Evolutionary conservation across 257 asterid species (phyloP).

Genomic region (Lycium barbarum): DNA sequence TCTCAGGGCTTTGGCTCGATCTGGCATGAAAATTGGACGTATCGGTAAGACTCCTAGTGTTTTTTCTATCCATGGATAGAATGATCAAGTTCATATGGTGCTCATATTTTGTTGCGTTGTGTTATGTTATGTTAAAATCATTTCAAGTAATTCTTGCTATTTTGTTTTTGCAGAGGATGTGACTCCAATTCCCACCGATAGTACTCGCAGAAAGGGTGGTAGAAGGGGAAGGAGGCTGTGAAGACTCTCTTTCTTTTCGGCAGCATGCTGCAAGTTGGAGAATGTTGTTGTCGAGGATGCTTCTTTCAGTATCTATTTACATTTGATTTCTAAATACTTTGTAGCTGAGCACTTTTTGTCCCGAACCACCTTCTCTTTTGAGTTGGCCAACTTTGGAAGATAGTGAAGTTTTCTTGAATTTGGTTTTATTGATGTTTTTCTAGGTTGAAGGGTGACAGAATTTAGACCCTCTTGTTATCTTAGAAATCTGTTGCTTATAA

Average conservation of each 20-base stretch:
- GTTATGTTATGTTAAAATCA: neutral
- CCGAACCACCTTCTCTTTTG: neutral
- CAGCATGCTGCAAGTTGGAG: conserved; percentile 15
- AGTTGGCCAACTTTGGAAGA: neutral
- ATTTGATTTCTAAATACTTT: neutral
- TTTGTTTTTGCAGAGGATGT: conserved; percentile 72
- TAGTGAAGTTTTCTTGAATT: neutral
- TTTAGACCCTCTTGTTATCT: neutral
- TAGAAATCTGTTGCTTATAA: neutral
- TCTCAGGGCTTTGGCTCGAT: conserved; percentile 91
- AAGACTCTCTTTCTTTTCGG: neutral
- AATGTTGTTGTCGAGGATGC: conserved; percentile 6
- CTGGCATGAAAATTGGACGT: conserved; percentile 96
- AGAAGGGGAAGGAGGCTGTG: conserved; percentile 91
- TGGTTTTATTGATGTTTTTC: neutral
- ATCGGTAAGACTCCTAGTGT: conserved; percentile 67
- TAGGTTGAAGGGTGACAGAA: neutral
- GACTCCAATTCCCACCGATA: conserved; percentile 90
- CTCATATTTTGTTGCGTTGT: neutral
- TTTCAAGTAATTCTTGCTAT: neutral
- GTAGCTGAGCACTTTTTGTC: neutral
- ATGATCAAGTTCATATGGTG: neutral
- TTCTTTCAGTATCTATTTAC: neutral
- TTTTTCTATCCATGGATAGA: neutral
- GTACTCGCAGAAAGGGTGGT: conserved; percentile 94